These are phyloP conservation scores for Craspedostauros australis DNA, from an alignment of 108 stramenopile genomes.

Conservation along the genomic window DNA sequence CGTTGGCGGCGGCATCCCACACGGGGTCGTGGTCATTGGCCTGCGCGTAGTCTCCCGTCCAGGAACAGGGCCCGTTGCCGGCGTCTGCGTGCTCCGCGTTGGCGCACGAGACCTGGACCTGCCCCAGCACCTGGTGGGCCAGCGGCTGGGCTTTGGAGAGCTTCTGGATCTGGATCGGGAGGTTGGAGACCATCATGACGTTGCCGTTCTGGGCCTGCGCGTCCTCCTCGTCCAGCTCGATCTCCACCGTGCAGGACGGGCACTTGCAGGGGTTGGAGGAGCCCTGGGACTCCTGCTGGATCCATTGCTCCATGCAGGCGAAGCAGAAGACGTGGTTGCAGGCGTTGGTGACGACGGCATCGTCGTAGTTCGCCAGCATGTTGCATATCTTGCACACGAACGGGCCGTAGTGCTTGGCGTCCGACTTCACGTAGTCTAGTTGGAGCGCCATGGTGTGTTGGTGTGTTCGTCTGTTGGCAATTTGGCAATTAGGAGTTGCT, in stretches of 20 bases:
- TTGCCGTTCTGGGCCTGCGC: too few species aligned
- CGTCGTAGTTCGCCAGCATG: constrained; percentile 18
- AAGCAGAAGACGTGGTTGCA: constrained; percentile 32
- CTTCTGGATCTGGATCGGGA: too few species aligned
- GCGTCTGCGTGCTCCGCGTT: neutral
- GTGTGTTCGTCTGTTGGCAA: neutral
- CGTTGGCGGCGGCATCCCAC: neutral
- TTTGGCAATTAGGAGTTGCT: too few species aligned
- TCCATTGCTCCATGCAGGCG: constrained; percentile 17
- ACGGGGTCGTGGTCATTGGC: constrained; percentile 7
- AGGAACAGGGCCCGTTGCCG: too few species aligned
- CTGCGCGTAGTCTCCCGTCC: constrained; percentile 27
- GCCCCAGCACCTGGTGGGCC: constrained; percentile 17
- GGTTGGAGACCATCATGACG: constrained; percentile 2
- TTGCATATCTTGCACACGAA: constrained; percentile 41
- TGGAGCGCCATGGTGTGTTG: constrained; percentile 29
- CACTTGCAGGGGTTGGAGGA: neutral
- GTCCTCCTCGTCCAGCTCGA: too few species aligned
- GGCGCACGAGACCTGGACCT: constrained; percentile 27
- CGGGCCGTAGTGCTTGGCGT: constrained; percentile 29
- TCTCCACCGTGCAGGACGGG: too few species aligned
- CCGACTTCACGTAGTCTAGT: constrained; percentile 26
- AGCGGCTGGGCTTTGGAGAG: constrained; percentile 29
- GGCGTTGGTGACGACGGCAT: constrained; percentile 25
- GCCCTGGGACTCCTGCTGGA: constrained; percentile 1